Conservation (phyloP, 2,329 filamentous ascomycete genomes). For the Aplosporella prunicola region DNA sequence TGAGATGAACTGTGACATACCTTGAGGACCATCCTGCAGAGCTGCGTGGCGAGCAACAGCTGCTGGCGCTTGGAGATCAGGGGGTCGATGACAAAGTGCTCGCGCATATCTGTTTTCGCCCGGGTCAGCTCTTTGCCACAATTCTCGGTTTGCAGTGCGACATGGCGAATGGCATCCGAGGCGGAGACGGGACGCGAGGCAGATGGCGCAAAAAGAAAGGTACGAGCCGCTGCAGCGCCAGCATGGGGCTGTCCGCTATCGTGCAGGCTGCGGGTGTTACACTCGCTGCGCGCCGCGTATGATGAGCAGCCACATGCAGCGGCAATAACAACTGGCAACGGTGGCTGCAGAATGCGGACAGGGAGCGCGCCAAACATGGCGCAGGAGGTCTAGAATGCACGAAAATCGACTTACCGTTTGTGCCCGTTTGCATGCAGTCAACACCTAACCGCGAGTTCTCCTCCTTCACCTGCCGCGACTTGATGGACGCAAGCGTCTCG, state of each 20-base stretch:
- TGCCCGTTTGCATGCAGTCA: constrained; percentile 93
- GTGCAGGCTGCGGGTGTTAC: neutral
- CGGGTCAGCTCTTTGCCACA: constrained; percentile 2
- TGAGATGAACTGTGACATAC: constrained; percentile 34
- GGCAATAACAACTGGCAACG: constrained; percentile 7
- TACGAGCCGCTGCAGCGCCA: constrained; percentile 11
- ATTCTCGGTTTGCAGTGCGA: neutral
- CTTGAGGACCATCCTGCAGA: constrained; percentile 97
- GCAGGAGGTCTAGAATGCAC: constrained; percentile 11
- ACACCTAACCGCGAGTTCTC: constrained; percentile 73
- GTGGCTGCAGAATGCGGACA: constrained; percentile 10
- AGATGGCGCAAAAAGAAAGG: constrained; percentile 9
- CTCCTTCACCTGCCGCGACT: constrained; percentile 92
- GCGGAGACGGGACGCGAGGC: neutral
- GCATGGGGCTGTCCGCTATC: neutral
- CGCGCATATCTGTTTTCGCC: constrained; percentile 68
- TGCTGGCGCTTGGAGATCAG: constrained; percentile 99
- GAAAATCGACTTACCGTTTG: constrained; percentile 53
- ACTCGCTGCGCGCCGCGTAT: no score
- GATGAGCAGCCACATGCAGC: constrained; percentile 8
- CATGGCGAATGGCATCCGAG: neutral
- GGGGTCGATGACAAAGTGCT: constrained; percentile 96
- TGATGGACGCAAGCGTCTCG: constrained; percentile 86
- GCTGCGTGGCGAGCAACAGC: constrained; percentile 87
- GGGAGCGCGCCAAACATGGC: constrained; percentile 6